Evolutionary conservation across 73 alveolate species (phyloP).

Genomic region (Vitrella brassicaformis): DNA sequence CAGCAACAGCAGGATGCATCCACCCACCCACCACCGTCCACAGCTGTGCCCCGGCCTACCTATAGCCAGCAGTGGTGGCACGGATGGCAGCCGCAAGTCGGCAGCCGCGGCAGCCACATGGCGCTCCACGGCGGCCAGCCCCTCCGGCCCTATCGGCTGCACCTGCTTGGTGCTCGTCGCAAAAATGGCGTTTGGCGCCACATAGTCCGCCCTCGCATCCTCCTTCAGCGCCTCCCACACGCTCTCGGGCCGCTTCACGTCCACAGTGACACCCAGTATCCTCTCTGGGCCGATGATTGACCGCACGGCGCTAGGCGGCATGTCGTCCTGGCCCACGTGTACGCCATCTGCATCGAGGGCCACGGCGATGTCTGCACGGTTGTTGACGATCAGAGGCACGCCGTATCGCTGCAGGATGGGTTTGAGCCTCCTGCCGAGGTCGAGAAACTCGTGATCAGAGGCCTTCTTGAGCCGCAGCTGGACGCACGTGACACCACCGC

Average conservation of each 20-base stretch:
- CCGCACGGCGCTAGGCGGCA: neutral
- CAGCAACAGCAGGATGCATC: no score
- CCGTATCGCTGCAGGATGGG: neutral
- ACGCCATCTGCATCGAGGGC: neutral
- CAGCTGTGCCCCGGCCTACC: no score
- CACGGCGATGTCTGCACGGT: neutral
- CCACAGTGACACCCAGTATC: neutral
- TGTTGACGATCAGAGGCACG: neutral
- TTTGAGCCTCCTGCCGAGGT: neutral
- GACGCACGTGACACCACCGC: neutral
- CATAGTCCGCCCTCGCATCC: neutral
- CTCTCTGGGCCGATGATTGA: neutral
- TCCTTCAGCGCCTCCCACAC: neutral
- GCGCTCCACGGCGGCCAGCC: no score
- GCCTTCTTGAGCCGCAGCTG: neutral
- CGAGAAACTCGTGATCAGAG: neutral
- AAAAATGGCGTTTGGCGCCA: neutral
- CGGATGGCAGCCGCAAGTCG: no score
- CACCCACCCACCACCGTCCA: no score
- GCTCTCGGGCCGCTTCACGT: neutral
- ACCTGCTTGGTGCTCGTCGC: neutral
- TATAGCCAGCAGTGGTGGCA: no score
- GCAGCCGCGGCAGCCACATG: no score
- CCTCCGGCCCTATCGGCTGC: neutral
- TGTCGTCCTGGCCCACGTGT: neutral